These are phyloP conservation scores for Arthroderma sp. DNA, from an alignment of 2,329 filamentous ascomycete species.

Conservation along the genomic window DNA sequence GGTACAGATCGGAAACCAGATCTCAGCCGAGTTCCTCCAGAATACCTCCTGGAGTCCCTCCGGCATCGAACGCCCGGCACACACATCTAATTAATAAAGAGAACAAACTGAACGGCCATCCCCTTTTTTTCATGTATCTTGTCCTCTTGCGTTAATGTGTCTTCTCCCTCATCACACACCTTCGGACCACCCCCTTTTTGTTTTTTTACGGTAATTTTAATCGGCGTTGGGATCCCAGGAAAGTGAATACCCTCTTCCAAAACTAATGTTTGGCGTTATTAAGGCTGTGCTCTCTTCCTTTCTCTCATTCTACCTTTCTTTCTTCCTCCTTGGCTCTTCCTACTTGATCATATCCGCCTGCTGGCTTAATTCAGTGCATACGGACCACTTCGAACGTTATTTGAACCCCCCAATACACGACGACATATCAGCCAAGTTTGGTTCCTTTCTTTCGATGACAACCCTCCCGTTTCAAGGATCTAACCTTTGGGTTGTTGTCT, in stretches of 20 bases:
- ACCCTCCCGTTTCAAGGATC: background rate
- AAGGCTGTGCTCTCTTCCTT: too few relatives aligned
- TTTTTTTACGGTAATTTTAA: conserved; percentile 17
- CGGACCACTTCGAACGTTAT: conserved; percentile 9
- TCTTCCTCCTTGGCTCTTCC: conserved; percentile 8
- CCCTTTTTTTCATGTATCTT: background rate
- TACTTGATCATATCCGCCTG: conserved; percentile 14
- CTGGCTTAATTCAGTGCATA: conserved; percentile 13
- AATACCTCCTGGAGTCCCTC: conserved; percentile 35
- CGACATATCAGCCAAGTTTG: background rate
- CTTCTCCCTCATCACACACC: background rate
- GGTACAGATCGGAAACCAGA: conserved; percentile 37
- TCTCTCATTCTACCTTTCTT: conserved; percentile 16
- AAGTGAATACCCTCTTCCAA: conserved; percentile 26
- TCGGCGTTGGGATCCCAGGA: conserved; percentile 19
- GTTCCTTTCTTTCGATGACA: background rate
- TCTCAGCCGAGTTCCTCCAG: conserved; percentile 36
- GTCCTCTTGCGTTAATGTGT: background rate
- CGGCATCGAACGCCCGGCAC: conserved; percentile 27
- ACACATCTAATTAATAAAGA: conserved; percentile 16
- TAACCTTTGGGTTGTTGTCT: background rate
- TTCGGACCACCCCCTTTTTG: conserved; percentile 6
- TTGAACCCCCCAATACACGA: background rate
- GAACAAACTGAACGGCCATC: background rate
- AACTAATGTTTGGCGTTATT: conserved; percentile 13